Evolutionary conservation across 352 stramenopile species (phyloP).

Genomic region (Pythium coloratum): DNA sequence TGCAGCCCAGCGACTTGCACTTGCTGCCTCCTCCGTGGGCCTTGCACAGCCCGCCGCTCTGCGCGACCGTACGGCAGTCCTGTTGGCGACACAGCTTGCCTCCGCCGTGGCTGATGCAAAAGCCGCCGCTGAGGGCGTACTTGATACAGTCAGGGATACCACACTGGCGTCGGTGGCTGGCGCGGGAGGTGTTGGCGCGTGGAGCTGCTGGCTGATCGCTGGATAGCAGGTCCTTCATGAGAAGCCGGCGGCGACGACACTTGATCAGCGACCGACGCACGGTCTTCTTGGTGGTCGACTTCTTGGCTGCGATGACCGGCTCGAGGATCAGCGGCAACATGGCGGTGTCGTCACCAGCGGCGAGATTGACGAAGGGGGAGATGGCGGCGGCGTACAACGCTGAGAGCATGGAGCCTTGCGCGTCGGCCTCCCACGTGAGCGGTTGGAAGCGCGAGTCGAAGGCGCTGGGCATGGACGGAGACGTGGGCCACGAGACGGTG

Average conservation of each 20-base stretch:
- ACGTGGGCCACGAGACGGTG: constrained; percentile 5
- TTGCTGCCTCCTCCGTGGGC: constrained; percentile 83
- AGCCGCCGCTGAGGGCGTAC: constrained; percentile 67
- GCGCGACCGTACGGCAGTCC: constrained; percentile 65
- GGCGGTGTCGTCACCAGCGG: background rate
- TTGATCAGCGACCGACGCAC: constrained; percentile 15
- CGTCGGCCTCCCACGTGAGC: background rate
- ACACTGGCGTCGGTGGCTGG: constrained; percentile 59
- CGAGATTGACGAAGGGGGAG: background rate
- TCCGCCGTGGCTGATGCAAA: constrained; percentile 74
- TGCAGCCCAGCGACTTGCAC: constrained; percentile 60
- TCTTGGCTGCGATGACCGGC: constrained; percentile 10
- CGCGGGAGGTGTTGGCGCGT: constrained; percentile 22
- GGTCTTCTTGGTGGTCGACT: constrained; percentile 26
- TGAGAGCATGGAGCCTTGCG: background rate
- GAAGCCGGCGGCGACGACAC: constrained; percentile 37
- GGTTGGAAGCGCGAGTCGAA: background rate
- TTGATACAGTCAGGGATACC: constrained; percentile 57
- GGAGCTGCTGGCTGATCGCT: constrained; percentile 22
- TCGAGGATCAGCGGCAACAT: constrained; percentile 7
- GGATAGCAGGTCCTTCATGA: constrained; percentile 55
- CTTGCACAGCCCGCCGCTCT: constrained; percentile 82
- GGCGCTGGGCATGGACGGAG: constrained; percentile 1
- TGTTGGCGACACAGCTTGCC: constrained; percentile 69
- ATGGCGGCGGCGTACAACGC: constrained; percentile 1